phyloP scores from a whole-genome alignment of 225 moss, liverwort and hornwort species.

The Thuidium tamariscinum region DNA sequence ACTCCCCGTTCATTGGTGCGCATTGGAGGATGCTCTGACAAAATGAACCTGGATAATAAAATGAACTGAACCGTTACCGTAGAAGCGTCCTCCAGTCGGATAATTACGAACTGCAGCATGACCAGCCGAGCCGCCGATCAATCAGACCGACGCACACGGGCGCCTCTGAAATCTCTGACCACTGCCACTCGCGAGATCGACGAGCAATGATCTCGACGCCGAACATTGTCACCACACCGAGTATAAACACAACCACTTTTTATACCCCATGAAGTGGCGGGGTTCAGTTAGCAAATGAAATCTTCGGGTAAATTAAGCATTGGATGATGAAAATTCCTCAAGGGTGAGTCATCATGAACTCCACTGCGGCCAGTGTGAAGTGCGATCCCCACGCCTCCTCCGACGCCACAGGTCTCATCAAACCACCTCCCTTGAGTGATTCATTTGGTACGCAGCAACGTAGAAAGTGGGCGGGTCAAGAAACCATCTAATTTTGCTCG shows the following conservation, averaged over 20 bases:
- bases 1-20: no score
- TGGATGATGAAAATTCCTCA: neutral
- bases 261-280: neutral
- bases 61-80: neutral
- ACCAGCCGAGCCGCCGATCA: neutral
- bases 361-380: neutral
- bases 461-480: no score
- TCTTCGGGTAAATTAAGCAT: neutral
- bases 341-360: no score
- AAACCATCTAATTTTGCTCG: neutral
- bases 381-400: constrained; percentile 20
- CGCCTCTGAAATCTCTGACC: neutral
- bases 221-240: neutral
- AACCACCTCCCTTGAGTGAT: neutral
- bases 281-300: neutral
- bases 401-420: neutral
- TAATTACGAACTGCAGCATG: neutral
- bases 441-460: neutral
- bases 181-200: neutral
- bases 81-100: no score
- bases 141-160: neutral
- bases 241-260: neutral
- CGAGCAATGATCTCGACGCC: neutral
- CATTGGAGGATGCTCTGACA: no score
- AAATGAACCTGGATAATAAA: neutral